Percentiles rank a stretch among this genome's conserved stretches.
Conservation (phyloP, 2,329 filamentous ascomycete genomes). For the Ophidiomyces ophidiicola region DNA sequence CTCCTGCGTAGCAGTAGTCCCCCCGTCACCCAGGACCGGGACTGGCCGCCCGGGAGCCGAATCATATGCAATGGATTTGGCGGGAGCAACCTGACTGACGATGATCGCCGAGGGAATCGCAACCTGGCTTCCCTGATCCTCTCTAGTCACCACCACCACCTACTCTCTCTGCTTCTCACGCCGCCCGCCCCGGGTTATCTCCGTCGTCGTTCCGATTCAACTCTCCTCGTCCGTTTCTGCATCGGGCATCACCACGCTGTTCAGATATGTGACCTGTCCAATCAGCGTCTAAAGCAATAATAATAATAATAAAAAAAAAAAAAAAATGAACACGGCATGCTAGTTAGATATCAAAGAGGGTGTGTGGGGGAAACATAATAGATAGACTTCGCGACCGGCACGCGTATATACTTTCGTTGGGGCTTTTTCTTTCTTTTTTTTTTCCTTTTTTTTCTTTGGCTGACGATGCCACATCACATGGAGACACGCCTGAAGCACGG, state of each 20-base stretch:
- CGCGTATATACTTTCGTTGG: constrained; percentile 1
- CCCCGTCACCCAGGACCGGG: too few relatives aligned
- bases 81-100: too few relatives aligned
- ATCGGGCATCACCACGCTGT: constrained; percentile 63
- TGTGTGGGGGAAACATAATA: background rate
- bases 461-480: constrained; percentile 9
- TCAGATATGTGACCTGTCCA: constrained; percentile 55
- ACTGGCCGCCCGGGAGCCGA: too few relatives aligned
- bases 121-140: too few relatives aligned
- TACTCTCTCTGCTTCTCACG: background rate
- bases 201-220: constrained; percentile 14
- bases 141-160: too few relatives aligned
- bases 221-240: constrained; percentile 35
- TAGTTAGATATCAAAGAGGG: background rate
- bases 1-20: too few relatives aligned
- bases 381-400: constrained; percentile 2
- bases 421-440: constrained; percentile 1
- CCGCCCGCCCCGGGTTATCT: too few relatives aligned
- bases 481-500: background rate
- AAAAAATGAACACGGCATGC: constrained; percentile 1
- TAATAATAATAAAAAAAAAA: background rate
- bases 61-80: too few relatives aligned
- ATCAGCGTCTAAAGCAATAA: constrained; percentile 7
- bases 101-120: too few relatives aligned
- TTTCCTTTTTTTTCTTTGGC: background rate